Evolutionary conservation across 2,329 filamentous ascomycete species (phyloP), one percentile per base, ranked within the genome.

Genomic region (Eurotiales sp.): DNA sequence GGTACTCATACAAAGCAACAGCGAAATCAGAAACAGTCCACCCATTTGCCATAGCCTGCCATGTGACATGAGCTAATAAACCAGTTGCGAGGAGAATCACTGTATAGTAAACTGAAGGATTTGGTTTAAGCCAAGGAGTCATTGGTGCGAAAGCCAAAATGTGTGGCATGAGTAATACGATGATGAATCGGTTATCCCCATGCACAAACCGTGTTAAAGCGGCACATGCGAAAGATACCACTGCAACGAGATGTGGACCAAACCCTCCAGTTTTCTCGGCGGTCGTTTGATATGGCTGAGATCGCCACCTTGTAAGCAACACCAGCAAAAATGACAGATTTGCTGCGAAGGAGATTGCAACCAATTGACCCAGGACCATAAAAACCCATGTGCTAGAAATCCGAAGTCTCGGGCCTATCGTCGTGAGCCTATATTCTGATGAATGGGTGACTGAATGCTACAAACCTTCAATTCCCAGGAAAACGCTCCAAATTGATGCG

Each of bases 261-360:
- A 32, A 8, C 29, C 29, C 29, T 32, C 29, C 14, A 10, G 29
- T 12, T 14, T 32, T 11, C 11, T 29, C 11, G 25, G 25, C 11
- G 25, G 25, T 11, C 25, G 25, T 29, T 6, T 29, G 25, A 6
- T 6, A 29, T 29, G 25, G 25, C 25, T 5, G 14, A 3, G 7
- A 8, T 14, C 29, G 29, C 29, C 7, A 32, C 10, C 29, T 32
- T 32, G 29, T 12, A 3, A 83, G 72, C 8, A 84, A 68, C 23
- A 85, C 68, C 7, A 79, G 76, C 8, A 84, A 61, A 59, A 80
- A 83, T 68, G 86, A 86, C 25, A 86, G 66, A 57, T 82, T 85
- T 64, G 83, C 78, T 2, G 82, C 80, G 58, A 80, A 84, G 0
- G 80, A 82, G 10, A 86, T 67, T 50, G 76, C 81, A 48, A 84